Evolutionary conservation across 148 eudicot genomes (phyloP).

Genomic region (Persicaria maculosa): DNA sequence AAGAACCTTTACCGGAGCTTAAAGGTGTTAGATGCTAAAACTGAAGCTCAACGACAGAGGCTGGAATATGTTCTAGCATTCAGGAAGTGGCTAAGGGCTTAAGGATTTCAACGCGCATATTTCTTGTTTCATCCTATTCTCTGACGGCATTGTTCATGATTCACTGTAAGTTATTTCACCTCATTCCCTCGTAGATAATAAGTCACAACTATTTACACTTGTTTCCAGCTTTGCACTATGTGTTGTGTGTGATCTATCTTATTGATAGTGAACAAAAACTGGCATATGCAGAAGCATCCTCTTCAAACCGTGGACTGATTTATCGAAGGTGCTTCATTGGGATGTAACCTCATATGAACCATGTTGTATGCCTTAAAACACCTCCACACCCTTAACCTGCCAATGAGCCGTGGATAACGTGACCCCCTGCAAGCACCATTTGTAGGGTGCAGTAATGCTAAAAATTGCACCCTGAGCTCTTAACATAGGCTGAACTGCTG

Average conservation of each 20-base stretch:
- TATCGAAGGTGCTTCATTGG: not conserved
- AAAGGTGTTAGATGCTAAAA: constrained; percentile 46
- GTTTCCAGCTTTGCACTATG: not conserved
- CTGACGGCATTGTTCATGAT: not conserved
- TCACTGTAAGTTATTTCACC: not conserved
- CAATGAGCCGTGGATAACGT: not conserved
- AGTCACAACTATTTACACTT: not conserved
- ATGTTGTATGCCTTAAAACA: not conserved
- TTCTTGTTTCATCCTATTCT: not conserved
- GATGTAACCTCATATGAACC: not conserved
- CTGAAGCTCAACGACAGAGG: constrained; percentile 69
- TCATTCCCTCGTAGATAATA: not conserved
- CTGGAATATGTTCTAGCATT: constrained; percentile 71
- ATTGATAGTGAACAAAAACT: not conserved
- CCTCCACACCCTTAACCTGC: no score
- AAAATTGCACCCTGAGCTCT: no score
- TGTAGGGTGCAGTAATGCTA: no score
- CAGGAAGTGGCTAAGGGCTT: constrained; percentile 47
- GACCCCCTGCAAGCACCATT: no score
- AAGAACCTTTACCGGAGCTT: constrained; percentile 66
- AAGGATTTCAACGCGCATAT: not conserved
- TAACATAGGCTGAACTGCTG: no score
- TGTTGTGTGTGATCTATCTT: not conserved
- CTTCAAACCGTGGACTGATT: not conserved
- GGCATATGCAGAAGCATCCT: not conserved